These are phyloP conservation scores for Dendrostoma leiphaemia DNA, from an alignment of 2,329 filamentous ascomycete species.

Conservation along the genomic window DNA sequence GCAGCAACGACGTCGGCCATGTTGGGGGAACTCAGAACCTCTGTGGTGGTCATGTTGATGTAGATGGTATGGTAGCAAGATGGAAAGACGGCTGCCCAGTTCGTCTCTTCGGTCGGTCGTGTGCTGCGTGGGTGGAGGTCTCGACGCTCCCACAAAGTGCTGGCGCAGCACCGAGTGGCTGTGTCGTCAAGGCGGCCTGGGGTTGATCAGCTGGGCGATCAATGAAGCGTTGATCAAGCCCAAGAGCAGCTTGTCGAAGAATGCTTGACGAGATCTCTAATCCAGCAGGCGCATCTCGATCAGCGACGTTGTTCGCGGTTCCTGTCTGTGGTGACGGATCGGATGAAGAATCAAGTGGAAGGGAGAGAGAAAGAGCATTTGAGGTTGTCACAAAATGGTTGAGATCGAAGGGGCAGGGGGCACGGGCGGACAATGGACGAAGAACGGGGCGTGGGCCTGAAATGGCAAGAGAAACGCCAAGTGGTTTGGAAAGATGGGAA, in stretches of 20 bases:
- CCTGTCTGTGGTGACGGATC: background rate
- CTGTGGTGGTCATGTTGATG: conserved; percentile 15
- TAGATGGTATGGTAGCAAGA: background rate
- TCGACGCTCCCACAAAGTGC: background rate
- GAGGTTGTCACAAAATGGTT: background rate
- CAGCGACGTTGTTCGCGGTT: conserved; percentile 14
- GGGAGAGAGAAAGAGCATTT: conserved; percentile 10
- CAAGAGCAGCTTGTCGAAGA: conserved; percentile 17
- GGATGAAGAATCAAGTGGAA: background rate
- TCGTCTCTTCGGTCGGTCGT: background rate
- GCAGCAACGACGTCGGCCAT: conserved; percentile 25
- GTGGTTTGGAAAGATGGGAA: background rate
- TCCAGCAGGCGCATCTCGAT: conserved; percentile 19
- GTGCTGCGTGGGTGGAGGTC: background rate
- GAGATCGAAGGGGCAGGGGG: background rate
- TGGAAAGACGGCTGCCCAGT: background rate
- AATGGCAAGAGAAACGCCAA: background rate
- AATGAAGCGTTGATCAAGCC: conserved; percentile 1
- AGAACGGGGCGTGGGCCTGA: too few species aligned
- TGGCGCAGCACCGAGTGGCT: background rate
- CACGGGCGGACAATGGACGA: background rate
- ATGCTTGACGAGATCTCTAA: conserved; percentile 19
- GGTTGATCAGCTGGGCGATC: conserved; percentile 6
- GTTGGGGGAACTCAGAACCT: conserved; percentile 13
- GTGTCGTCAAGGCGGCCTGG: conserved; percentile 15